phyloP scores from a whole-genome alignment of 2,329 filamentous ascomycete species.

The Trichoderma lentiforme region DNA sequence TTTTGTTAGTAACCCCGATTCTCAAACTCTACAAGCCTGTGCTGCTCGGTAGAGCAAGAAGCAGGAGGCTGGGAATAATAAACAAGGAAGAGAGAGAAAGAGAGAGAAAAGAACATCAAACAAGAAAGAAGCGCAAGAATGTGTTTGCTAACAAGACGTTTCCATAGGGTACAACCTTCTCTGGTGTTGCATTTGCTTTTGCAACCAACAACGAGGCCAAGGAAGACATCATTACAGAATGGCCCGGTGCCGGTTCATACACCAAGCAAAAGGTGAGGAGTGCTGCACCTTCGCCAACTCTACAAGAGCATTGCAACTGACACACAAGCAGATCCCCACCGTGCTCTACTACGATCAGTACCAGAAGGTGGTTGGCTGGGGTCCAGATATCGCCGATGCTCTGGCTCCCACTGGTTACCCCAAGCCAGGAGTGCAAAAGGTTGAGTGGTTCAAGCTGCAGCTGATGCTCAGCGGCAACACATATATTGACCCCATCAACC shows the following conservation, averaged over 20 bases:
- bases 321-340: slow-evolving; percentile 75
- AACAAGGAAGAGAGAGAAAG: not conserved
- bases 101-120: not conserved
- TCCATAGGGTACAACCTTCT: slow-evolving; percentile 87
- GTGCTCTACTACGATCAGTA: slow-evolving; percentile 99
- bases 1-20: slow-evolving; percentile 63
- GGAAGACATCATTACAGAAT: slow-evolving; percentile 98
- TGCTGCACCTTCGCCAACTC: not conserved
- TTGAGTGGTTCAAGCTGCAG: slow-evolving; percentile 99
- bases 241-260: slow-evolving; percentile 95
- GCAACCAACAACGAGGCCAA: slow-evolving; percentile 96
- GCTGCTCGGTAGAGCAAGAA: not conserved
- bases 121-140: not conserved
- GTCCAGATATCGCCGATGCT: slow-evolving; percentile 94
- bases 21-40: not conserved
- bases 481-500: slow-evolving; percentile 98
- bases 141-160: not conserved
- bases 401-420: slow-evolving; percentile 95
- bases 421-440: slow-evolving; percentile 96
- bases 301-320: not conserved
- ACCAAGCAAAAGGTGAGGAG: slow-evolving; percentile 91
- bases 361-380: slow-evolving; percentile 99
- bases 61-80: not conserved
- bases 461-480: slow-evolving; percentile 98
- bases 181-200: slow-evolving; percentile 94